These are phyloP conservation scores for Neonothopanus nambi DNA, from an alignment of 1,284 basidiomycete genomes.

Conservation along the genomic window DNA sequence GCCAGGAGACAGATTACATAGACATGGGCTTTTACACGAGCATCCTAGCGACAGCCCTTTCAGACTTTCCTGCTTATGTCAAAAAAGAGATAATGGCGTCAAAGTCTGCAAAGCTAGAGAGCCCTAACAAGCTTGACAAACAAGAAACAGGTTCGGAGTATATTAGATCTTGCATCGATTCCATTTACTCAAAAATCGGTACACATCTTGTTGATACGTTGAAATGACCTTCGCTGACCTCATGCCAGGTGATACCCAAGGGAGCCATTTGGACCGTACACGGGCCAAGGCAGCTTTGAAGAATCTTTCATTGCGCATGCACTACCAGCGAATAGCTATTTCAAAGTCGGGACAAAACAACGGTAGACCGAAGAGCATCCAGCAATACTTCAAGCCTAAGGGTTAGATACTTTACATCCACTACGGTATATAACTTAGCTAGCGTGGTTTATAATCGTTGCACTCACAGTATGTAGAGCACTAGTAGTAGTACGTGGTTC, in stretches of 20 bases:
- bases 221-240: slow-evolving; percentile 1
- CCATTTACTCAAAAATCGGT: slow-evolving; percentile 13
- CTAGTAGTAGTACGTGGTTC: too few species aligned
- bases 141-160: slow-evolving; percentile 1
- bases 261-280: slow-evolving; percentile 12
- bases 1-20: slow-evolving; percentile 55
- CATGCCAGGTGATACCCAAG: background rate
- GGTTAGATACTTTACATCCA: background rate
- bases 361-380: background rate
- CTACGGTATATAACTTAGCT: background rate
- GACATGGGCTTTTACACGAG: slow-evolving; percentile 53
- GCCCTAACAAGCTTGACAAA: slow-evolving; percentile 13
- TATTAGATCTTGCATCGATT: slow-evolving; percentile 1
- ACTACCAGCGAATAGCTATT: slow-evolving; percentile 12
- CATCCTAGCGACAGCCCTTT: slow-evolving; percentile 56
- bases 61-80: slow-evolving; percentile 58
- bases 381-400: slow-evolving; percentile 1
- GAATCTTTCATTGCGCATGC: slow-evolving; percentile 11
- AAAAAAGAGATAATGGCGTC: slow-evolving; percentile 38
- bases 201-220: background rate
- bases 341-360: background rate
- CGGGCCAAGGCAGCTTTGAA: slow-evolving; percentile 15
- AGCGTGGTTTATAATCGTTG: too few species aligned
- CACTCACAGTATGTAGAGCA: too few species aligned
- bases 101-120: background rate